Evolutionary conservation across 331 rosid species (phyloP), one percentile per base, ranked within the genome.

Genomic region (Acacia pycnantha): DNA sequence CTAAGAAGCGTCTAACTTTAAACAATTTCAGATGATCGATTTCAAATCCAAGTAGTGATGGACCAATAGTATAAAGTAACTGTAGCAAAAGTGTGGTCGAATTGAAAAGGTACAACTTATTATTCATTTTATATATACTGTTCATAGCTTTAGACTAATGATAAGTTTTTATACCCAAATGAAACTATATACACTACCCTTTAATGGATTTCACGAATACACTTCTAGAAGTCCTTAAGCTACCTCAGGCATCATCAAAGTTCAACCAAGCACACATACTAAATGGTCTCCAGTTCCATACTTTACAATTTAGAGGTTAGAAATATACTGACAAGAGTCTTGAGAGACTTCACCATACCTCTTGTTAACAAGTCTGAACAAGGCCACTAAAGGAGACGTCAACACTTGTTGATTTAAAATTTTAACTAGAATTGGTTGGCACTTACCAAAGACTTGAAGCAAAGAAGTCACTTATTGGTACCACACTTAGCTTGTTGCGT

Each of bases 391-490:
- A 16, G 24, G 51, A 74, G 10, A 54, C 31, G 8, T 74, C 78
- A 54, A 51, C 40, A 78, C 61, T 43, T 44, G 41, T 35, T 6
- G 40, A 54, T n/a, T n/a, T 54, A 54, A 54, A 54, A n/a, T 54
- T 54, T 54, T 8, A 21, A 73, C 47, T 67, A 35, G 47, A 67
- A 67, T 65, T 54, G 15, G 26, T 11, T 44, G 47, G 80, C 74
- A 76, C 93, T 95, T 84, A 95, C 98, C 98, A 95, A 58, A 95
- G 97, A 81, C 98, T 95, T 76, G 97, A 93, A 14, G 98, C 98
- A 74, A 95, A 95, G 92, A 91, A 95, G 37, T 94, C 98, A 80
- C 98, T 91, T 51, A 93, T 93, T 11, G 97, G 98, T 78, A 95
- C 81, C 65, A 95, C 97, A 88, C 97, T n/a, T n/a, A n/a, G n/a